Percentiles rank a stretch among this genome's conserved stretches.
Conservation (phyloP, 352 stramenopile species). For the Globisporangium iwayamae region DNA sequence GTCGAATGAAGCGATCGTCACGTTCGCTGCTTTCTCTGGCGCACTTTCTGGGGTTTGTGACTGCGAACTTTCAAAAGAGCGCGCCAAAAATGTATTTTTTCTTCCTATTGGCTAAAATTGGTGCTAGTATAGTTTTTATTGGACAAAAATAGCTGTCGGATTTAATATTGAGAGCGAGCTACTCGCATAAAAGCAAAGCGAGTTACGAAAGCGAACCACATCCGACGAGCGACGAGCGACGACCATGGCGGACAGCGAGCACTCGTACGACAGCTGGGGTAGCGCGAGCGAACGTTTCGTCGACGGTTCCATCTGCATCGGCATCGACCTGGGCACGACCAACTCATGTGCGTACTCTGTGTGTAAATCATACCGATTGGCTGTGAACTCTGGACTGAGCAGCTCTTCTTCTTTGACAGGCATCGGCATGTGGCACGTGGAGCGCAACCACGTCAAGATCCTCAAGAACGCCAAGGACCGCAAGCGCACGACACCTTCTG, state of each 20-base stretch:
- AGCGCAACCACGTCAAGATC: conserved; percentile 83
- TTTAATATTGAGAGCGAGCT: not conserved
- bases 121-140: not conserved
- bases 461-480: conserved; percentile 66
- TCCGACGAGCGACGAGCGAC: not conserved
- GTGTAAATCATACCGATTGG: not conserved
- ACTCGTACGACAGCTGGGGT: conserved; percentile 80
- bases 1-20: not conserved
- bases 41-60: conserved; percentile 1
- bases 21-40: not conserved
- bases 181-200: not conserved
- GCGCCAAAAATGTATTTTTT: conserved; percentile 1
- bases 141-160: not conserved
- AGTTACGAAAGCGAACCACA: not conserved
- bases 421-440: conserved; percentile 76
- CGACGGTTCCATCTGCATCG: conserved; percentile 88
- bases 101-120: conserved; percentile 1
- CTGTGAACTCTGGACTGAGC: not conserved
- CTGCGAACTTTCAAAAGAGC: not conserved
- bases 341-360: conserved; percentile 91
- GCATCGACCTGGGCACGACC: conserved; percentile 99
- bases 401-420: conserved; percentile 22
- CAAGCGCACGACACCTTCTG: conserved; percentile 71
- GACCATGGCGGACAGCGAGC: conserved; percentile 20
- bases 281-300: conserved; percentile 61